These are phyloP conservation scores for Elsinoe fawcettii DNA, from an alignment of 2,329 filamentous ascomycete genomes.

Conservation along the genomic window DNA sequence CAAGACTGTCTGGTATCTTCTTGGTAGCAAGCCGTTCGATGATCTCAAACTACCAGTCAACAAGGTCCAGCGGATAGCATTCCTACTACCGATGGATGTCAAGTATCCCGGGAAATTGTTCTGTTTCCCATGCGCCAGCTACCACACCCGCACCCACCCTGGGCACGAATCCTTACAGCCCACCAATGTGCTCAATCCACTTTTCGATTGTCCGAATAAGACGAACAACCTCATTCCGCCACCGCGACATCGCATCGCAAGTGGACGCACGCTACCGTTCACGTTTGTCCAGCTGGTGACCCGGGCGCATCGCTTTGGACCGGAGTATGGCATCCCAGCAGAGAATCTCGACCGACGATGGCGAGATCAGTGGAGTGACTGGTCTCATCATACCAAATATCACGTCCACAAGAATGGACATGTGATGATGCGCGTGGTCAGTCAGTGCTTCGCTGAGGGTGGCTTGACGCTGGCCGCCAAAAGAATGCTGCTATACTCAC, in stretches of 20 bases:
- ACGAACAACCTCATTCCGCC: conserved; percentile 43
- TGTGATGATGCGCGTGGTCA: conserved; percentile 52
- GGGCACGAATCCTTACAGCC: conserved; percentile 49
- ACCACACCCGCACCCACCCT: conserved; percentile 46
- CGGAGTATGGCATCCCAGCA: conserved; percentile 41
- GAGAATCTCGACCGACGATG: conserved; percentile 47
- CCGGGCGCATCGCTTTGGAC: conserved; percentile 42
- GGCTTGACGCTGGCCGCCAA: conserved; percentile 44
- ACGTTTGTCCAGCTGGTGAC: conserved; percentile 51
- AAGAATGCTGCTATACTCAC: conserved; percentile 51
- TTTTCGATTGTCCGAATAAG: conserved; percentile 50
- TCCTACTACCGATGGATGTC: conserved; percentile 46
- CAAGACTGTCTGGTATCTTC: conserved; percentile 38
- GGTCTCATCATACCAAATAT: conserved; percentile 50
- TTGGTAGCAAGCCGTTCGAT: conserved; percentile 37
- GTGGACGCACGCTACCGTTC: conserved; percentile 50
- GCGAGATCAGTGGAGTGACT: conserved; percentile 43
- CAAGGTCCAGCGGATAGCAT: conserved; percentile 39
- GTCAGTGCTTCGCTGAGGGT: conserved; percentile 44
- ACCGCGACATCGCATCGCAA: conserved; percentile 44
- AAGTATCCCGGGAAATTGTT: conserved; percentile 49
- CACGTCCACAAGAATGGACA: conserved; percentile 44
- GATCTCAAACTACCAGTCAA: conserved; percentile 38
- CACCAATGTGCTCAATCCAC: conserved; percentile 46
- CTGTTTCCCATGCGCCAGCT: conserved; percentile 51